phyloP scores from a whole-genome alignment of 257 asterid genomes.

The Avicennia marina region DNA sequence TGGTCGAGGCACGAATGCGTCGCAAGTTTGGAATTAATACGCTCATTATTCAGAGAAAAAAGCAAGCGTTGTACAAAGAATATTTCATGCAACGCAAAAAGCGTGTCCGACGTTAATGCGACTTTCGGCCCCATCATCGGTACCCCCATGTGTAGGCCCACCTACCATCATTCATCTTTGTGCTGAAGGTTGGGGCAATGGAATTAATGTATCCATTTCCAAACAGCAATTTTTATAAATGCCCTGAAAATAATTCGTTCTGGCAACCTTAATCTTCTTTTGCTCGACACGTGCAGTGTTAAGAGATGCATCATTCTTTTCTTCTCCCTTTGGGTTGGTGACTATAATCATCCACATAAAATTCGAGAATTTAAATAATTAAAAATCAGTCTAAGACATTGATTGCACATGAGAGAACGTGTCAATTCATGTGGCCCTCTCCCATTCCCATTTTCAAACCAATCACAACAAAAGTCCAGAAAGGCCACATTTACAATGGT shows the following conservation, averaged over 20 bases:
- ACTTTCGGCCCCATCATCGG: no score
- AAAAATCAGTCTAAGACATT: slow-evolving; percentile 7
- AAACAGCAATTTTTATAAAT: no score
- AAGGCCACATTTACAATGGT: slow-evolving; percentile 34
- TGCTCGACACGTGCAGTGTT: no score
- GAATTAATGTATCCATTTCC: no score
- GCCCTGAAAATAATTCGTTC: no score
- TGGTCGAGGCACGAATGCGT: slow-evolving; percentile 26
- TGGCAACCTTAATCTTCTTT: no score
- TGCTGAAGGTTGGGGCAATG: no score
- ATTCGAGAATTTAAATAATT: background rate
- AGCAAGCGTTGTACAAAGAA: slow-evolving; percentile 1
- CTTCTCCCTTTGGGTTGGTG: background rate
- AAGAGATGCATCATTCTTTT: no score
- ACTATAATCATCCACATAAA: background rate
- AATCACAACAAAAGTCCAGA: slow-evolving; percentile 26
- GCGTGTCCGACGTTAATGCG: no score
- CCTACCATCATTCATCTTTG: no score
- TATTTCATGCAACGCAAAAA: slow-evolving; percentile 27
- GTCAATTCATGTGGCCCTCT: slow-evolving; percentile 31
- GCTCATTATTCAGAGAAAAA: background rate
- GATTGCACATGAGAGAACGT: slow-evolving; percentile 35
- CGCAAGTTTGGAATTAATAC: slow-evolving; percentile 28
- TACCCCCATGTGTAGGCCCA: no score
- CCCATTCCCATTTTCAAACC: slow-evolving; percentile 12